Conservation (phyloP, 345 rosid genomes). For the Salix koriyanagi region DNA sequence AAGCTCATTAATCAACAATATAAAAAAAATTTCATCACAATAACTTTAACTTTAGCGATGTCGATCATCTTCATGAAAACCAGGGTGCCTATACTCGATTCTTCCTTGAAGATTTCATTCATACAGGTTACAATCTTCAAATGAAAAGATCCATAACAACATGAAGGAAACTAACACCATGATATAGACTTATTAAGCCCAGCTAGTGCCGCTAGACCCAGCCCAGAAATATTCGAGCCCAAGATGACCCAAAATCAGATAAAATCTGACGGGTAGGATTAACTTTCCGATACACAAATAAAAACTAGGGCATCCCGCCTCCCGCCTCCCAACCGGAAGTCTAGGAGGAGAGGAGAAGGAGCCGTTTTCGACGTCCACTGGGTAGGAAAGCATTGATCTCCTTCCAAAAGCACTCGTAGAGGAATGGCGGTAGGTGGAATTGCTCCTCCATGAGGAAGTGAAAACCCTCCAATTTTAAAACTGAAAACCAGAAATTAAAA, state of each 20-base stretch:
- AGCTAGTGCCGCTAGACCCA: neutral
- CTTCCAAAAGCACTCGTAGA: neutral
- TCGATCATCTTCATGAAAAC: too few species aligned
- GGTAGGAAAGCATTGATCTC: neutral
- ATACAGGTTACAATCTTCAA: too few species aligned
- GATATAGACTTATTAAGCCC: neutral
- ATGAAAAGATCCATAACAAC: too few species aligned
- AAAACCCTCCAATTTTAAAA: neutral
- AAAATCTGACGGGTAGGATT: neutral
- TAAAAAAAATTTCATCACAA: too few species aligned
- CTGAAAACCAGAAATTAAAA: neutral
- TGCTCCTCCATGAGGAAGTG: too few species aligned
- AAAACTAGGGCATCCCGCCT: neutral
- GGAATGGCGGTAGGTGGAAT: too few species aligned
- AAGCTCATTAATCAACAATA: too few species aligned
- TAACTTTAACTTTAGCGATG: too few species aligned
- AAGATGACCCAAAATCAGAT: neutral
- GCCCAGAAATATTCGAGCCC: neutral
- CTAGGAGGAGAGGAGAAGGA: neutral
- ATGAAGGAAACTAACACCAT: too few species aligned
- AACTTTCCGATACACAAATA: neutral
- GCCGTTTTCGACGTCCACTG: neutral
- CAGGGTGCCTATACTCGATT: too few species aligned
- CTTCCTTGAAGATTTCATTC: too few species aligned
- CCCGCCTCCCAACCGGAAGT: neutral